These are phyloP conservation scores for Monosporozyma yasuniensis DNA, from an alignment of 805 yeast genomes.

Conservation along the genomic window DNA sequence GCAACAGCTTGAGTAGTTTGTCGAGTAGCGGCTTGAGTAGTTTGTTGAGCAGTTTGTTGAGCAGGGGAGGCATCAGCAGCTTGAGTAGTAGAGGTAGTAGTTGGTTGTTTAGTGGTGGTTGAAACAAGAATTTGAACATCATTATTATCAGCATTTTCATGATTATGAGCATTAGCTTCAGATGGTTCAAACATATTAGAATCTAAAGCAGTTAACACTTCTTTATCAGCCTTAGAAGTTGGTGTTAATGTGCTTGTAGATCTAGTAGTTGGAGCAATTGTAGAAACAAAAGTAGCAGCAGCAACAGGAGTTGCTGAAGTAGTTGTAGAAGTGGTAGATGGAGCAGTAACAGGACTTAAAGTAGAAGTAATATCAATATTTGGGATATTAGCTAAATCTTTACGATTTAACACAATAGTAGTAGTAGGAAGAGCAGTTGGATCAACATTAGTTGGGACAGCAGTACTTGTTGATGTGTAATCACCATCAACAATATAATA, in stretches of 20 bases:
- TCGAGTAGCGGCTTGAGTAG: background rate
- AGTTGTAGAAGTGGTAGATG: slow-evolving; percentile 9
- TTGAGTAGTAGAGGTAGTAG: slow-evolving; percentile 6
- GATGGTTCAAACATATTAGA: background rate
- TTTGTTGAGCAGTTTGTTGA: background rate
- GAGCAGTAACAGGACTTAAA: slow-evolving; percentile 5
- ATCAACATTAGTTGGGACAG: slow-evolving; percentile 28
- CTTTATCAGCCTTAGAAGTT: background rate
- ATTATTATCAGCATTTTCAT: background rate
- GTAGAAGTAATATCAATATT: slow-evolving; percentile 4
- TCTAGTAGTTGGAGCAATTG: slow-evolving; percentile 5
- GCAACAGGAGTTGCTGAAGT: slow-evolving; percentile 3
- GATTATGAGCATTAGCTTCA: background rate
- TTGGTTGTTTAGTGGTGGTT: slow-evolving; percentile 3
- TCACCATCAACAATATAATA: slow-evolving; percentile 32
- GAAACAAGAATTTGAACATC: slow-evolving; percentile 1
- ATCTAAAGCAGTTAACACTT: slow-evolving; percentile 1
- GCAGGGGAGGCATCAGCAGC: too few species aligned
- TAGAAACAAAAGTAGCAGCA: slow-evolving; percentile 8
- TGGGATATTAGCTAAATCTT: slow-evolving; percentile 4
- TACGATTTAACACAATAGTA: slow-evolving; percentile 19
- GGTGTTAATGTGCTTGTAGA: slow-evolving; percentile 1
- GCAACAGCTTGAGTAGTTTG: slow-evolving; percentile 3
- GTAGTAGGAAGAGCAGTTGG: slow-evolving; percentile 31
- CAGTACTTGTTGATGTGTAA: slow-evolving; percentile 32